Conservation (phyloP, 2,329 filamentous ascomycete genomes). For the Ophiostoma angusticollis region DNA sequence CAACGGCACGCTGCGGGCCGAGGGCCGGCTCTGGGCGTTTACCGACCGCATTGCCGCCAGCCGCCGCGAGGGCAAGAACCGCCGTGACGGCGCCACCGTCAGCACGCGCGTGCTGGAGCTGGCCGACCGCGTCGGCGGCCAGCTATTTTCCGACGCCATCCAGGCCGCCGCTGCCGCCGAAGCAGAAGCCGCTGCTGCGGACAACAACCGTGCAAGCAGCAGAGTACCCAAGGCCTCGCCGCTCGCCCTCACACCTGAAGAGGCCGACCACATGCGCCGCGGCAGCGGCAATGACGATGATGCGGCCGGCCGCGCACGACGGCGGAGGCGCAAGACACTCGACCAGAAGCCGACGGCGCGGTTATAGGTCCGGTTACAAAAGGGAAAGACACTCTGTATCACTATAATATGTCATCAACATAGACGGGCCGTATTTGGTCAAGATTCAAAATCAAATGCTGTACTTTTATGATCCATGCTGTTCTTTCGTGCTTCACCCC, state of each 20-base stretch:
- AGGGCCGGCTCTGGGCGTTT: conserved; percentile 81
- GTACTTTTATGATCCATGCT: too few species aligned
- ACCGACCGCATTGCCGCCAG: conserved; percentile 75
- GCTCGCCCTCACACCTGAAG: conserved; percentile 36
- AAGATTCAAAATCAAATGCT: too few species aligned
- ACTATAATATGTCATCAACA: too few species aligned
- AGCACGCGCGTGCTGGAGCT: conserved; percentile 67
- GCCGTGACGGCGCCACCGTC: conserved; percentile 84
- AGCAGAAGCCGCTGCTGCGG: too few species aligned
- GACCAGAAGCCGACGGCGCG: conserved; percentile 5
- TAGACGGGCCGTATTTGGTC: too few species aligned
- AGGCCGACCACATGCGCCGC: conserved; percentile 27
- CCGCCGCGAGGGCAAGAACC: conserved; percentile 85
- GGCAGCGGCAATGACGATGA: not conserved
- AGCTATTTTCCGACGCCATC: conserved; percentile 50
- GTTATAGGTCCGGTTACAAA: too few species aligned
- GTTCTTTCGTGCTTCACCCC: too few species aligned
- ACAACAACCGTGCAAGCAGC: too few species aligned
- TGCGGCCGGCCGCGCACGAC: not conserved
- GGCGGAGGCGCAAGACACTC: conserved; percentile 3
- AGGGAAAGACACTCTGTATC: too few species aligned
- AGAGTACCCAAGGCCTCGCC: conserved; percentile 22
- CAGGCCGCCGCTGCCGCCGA: too few species aligned
- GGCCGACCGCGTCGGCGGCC: conserved; percentile 58
- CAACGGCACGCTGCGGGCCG: conserved; percentile 49